Percentiles rank a stretch among this genome's conserved stretches.
Evolutionary conservation across 306 rosid genomes (phyloP).

Genomic region (Corylus heterophylla): DNA sequence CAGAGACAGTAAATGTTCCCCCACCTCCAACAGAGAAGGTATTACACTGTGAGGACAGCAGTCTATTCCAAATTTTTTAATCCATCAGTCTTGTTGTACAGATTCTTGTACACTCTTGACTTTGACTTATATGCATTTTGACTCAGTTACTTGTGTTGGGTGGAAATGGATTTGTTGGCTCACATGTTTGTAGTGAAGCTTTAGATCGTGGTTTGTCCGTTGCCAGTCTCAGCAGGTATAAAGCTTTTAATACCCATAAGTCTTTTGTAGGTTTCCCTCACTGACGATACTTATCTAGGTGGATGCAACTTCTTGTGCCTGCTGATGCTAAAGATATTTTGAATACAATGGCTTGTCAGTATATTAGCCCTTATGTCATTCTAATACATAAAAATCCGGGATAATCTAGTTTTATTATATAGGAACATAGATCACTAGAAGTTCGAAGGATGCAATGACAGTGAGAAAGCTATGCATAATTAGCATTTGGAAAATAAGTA

Average conservation of each 20-base stretch:
- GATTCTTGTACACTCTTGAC: conserved; percentile 11
- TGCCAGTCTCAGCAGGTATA: conserved; percentile 85
- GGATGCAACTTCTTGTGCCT: not conserved
- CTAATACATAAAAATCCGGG: not conserved
- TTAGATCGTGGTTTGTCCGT: conserved; percentile 71
- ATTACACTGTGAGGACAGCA: conserved; percentile 3
- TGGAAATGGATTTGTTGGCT: conserved; percentile 98
- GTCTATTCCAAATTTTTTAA: not conserved
- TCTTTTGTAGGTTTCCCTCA: not conserved
- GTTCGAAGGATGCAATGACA: not conserved
- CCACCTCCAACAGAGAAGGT: conserved; percentile 94
- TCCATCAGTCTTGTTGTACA: conserved; percentile 6
- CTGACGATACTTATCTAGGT: conserved; percentile 1
- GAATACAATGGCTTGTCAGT: not conserved
- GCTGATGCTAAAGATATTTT: not conserved
- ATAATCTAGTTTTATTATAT: not conserved
- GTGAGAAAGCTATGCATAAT: not conserved
- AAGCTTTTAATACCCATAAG: not conserved
- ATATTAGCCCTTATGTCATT: not conserved
- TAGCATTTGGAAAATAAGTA: not conserved
- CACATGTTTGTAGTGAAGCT: conserved; percentile 85
- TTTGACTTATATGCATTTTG: conserved; percentile 29
- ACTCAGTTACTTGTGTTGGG: conserved; percentile 91
- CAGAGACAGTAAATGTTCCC: conserved; percentile 75
- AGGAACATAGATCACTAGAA: not conserved